Evolutionary conservation across 2,329 filamentous ascomycete species (phyloP).

Genomic region (Phaeoacremonium minimum): DNA sequence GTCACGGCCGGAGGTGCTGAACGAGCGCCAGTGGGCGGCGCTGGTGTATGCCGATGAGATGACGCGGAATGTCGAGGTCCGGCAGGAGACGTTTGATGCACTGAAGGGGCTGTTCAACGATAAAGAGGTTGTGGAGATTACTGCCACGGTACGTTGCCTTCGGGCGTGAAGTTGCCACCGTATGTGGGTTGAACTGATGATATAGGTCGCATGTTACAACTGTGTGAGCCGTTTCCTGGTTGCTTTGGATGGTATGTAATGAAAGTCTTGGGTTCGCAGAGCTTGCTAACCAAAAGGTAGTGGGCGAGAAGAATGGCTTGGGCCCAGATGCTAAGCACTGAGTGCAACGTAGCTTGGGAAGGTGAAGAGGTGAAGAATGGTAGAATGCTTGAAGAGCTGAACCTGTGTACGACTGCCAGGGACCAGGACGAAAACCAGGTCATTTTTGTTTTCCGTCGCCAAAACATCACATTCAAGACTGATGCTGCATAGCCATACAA

Average conservation of each 20-base stretch:
- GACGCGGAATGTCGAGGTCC: constrained; percentile 69
- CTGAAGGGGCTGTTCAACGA: constrained; percentile 62
- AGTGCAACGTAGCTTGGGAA: not conserved
- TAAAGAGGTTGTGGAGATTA: constrained; percentile 62
- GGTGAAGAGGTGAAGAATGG: not conserved
- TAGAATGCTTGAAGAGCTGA: too few relatives aligned
- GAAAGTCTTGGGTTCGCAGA: too few relatives aligned
- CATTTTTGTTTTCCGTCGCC: not conserved
- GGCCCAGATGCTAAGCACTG: constrained; percentile 37
- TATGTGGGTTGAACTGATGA: not conserved
- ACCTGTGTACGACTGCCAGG: not conserved
- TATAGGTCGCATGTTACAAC: constrained; percentile 68
- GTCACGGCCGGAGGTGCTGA: constrained; percentile 33
- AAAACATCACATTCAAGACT: too few relatives aligned
- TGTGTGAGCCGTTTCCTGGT: constrained; percentile 82
- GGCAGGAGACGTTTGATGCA: constrained; percentile 61
- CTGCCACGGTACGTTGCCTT: constrained; percentile 57
- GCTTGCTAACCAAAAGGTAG: too few relatives aligned
- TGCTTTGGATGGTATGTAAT: constrained; percentile 68
- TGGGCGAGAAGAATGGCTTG: constrained; percentile 52
- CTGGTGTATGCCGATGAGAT: constrained; percentile 77
- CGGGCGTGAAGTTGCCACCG: constrained; percentile 2
- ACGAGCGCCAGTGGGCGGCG: constrained; percentile 61
- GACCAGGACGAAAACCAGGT: not conserved
- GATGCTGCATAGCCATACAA: too few relatives aligned